Base-by-base conservation (phyloP, 345 rosid species). In the Eucalyptus regnans region DNA sequence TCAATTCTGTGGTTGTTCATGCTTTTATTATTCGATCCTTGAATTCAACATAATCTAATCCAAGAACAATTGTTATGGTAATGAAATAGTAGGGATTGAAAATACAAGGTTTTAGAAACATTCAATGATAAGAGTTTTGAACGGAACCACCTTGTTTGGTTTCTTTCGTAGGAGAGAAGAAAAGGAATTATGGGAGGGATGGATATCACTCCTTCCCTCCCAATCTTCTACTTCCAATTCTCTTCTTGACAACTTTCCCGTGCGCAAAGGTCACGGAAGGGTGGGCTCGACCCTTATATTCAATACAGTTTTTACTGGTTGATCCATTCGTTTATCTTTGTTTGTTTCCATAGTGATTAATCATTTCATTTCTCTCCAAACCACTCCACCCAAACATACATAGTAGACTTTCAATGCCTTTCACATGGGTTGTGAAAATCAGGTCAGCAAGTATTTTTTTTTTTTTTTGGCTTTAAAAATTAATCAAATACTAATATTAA, bases 1-100 rank as follows among this genome's bases (percentile, higher is more conserved):
- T 58, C 7, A 11, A 58, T 58, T 58, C 6, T 0, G 0, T 58
- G 29, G n/a, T 23, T 9, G 64, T 58, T 25, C 6, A 1, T 0
- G 3, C 64, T 58, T 58, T 58, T 58, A 58, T 23, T 25, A 9
- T 58, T 58, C 14, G 7, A 10, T 58, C 29, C n/a, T 25, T 58
- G n/a, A 23, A 58, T 58, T 58, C 3, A 0, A 58, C 64, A 58
- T 11, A 5, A 58, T 58, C 58, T 20, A 20, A 54, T 20, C 60
- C 11, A 54, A 4, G 60, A 54, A 54, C 25, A 54, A 54, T 20
- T 25, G 13, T 58, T 25, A 58, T 25, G n/a, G 13, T 58, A 58
- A 58, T 58, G 14, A 58, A 16, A 17, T 41, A 41, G 14, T 9
- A 60, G 66, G 66, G 66, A 4, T 3, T 11, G 7, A 25, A 25